Conservation (phyloP, 768 basidiomycete species). For the Lactifluus volemus region DNA sequence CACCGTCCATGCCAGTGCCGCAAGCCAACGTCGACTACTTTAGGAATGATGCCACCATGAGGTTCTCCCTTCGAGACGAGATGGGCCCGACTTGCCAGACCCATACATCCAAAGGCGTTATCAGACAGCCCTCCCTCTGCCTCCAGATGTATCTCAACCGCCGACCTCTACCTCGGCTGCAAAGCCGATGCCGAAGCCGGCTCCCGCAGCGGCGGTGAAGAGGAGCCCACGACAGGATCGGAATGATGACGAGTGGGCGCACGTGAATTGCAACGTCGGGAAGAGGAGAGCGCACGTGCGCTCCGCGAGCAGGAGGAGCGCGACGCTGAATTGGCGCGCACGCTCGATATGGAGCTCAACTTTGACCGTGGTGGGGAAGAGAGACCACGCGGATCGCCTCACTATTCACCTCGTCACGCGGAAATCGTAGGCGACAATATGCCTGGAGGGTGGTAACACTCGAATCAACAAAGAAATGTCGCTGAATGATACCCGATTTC, state of each 20-base stretch:
- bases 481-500: too few relatives aligned
- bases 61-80: slow-evolving; percentile 19
- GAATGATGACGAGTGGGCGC: slow-evolving; percentile 5
- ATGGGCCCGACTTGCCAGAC: slow-evolving; percentile 34
- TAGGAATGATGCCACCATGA: slow-evolving; percentile 21
- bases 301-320: slow-evolving; percentile 17
- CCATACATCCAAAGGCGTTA: slow-evolving; percentile 41
- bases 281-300: slow-evolving; percentile 9
- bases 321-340: slow-evolving; percentile 18
- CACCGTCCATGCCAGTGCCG: background rate
- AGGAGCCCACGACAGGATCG: background rate
- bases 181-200: background rate
- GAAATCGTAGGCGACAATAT: background rate
- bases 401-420: background rate
- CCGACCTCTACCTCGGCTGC: background rate
- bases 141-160: slow-evolving; percentile 18
- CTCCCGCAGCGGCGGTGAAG: background rate
- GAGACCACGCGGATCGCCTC: background rate
- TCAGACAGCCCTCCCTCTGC: slow-evolving; percentile 46
- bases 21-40: slow-evolving; percentile 15
- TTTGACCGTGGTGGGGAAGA: background rate
- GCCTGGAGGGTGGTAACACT: background rate
- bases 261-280: slow-evolving; percentile 10
- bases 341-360: slow-evolving; percentile 19
- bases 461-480: too few relatives aligned